These are phyloP conservation scores for Ascochyta lentis DNA, from an alignment of 2,329 filamentous ascomycete genomes.

Conservation along the genomic window DNA sequence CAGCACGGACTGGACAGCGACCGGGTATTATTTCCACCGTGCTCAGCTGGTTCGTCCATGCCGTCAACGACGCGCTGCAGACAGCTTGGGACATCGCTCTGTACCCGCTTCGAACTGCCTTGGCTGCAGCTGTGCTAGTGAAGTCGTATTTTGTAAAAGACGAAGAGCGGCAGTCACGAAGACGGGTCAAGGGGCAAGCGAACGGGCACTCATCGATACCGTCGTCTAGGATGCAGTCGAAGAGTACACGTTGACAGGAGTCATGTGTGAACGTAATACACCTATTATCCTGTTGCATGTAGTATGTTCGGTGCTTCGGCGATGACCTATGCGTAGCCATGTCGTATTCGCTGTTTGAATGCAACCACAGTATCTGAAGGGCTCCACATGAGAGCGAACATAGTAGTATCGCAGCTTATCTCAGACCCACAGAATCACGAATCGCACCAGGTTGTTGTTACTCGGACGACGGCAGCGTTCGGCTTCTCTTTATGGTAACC, in stretches of 20 bases:
- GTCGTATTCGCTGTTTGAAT: not conserved
- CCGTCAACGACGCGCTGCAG: constrained; percentile 32
- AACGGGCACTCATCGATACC: constrained; percentile 33
- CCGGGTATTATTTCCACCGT: constrained; percentile 41
- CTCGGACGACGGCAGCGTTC: constrained; percentile 10
- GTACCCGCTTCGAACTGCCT: constrained; percentile 39
- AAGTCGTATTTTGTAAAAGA: constrained; percentile 32
- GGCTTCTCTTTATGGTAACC: constrained; percentile 25
- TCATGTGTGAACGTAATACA: constrained; percentile 18
- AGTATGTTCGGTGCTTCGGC: no score
- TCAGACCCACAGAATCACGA: constrained; percentile 4
- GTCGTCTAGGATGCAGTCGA: constrained; percentile 40
- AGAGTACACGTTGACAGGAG: constrained; percentile 27
- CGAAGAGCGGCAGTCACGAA: constrained; percentile 32
- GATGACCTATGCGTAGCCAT: no score
- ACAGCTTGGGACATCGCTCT: constrained; percentile 35
- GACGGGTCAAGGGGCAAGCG: constrained; percentile 30
- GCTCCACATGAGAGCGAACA: not conserved
- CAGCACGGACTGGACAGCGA: constrained; percentile 50
- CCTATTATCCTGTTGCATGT: constrained; percentile 1
- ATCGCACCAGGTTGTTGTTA: not conserved
- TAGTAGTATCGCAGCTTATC: constrained; percentile 1
- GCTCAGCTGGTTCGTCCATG: constrained; percentile 36
- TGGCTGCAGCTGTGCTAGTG: constrained; percentile 19
- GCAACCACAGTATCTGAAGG: not conserved